Conservation (phyloP, 2,329 filamentous ascomycete genomes). For the Pyrenophora seminiperda region DNA sequence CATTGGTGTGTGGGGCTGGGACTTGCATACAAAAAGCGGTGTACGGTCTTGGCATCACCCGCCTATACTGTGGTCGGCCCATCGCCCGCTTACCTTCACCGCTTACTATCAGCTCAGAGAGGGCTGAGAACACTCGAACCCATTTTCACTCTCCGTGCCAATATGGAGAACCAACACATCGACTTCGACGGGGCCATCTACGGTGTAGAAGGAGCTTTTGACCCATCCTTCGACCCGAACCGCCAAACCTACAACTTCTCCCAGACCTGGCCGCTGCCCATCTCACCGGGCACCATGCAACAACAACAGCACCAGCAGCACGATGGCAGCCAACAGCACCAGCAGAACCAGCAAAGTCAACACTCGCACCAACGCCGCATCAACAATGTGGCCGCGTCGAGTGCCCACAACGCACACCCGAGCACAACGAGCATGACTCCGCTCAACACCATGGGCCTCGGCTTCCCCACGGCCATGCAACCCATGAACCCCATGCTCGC, state of each 20-base stretch:
- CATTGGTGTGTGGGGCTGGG: slow-evolving; percentile 19
- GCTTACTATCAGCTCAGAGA: slow-evolving; percentile 42
- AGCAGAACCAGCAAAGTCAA: slow-evolving; percentile 27
- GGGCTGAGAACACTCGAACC: slow-evolving; percentile 40
- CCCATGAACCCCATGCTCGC: slow-evolving; percentile 44
- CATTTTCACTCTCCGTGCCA: slow-evolving; percentile 27
- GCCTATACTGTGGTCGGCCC: slow-evolving; percentile 20
- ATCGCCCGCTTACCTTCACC: slow-evolving; percentile 34
- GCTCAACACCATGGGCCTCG: slow-evolving; percentile 41
- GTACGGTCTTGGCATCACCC: slow-evolving; percentile 18
- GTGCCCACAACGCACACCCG: slow-evolving; percentile 25
- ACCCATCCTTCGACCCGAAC: slow-evolving; percentile 46
- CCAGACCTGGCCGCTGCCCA: slow-evolving; percentile 47
- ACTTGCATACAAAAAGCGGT: slow-evolving; percentile 19
- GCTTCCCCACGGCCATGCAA: slow-evolving; percentile 42
- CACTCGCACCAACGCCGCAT: slow-evolving; percentile 36
- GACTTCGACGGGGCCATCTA: slow-evolving; percentile 44
- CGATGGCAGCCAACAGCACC: slow-evolving; percentile 15
- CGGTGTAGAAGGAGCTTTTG: slow-evolving; percentile 48
- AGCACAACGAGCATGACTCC: slow-evolving; percentile 41
- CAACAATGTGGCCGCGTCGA: slow-evolving; percentile 36
- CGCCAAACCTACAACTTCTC: slow-evolving; percentile 39
- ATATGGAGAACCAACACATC: slow-evolving; percentile 53
- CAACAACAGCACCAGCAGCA: slow-evolving; percentile 25
- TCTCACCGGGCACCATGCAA: slow-evolving; percentile 45